A percentile compares a stretch with the other conserved stretches of the same genome.
Conservation (phyloP, 208 protist species). For the Crithidia bombi region DNA sequence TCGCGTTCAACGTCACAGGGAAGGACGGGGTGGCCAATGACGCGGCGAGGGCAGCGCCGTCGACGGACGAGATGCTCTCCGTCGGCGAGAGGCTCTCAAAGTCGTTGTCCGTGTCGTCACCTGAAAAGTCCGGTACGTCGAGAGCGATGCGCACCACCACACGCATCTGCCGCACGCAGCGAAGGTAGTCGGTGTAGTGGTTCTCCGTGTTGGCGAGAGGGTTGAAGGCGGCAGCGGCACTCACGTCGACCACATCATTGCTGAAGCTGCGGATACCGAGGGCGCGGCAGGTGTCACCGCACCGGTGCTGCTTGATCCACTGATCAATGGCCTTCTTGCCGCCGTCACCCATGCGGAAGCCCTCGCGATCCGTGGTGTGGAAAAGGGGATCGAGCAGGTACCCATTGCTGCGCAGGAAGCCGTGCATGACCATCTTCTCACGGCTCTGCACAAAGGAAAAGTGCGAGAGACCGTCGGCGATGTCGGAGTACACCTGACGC, state of each 20-base stretch:
- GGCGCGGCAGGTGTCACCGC: slow-evolving; percentile 55
- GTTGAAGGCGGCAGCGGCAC: slow-evolving; percentile 16
- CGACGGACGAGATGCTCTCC: not conserved
- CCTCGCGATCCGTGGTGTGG: slow-evolving; percentile 50
- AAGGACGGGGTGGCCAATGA: not conserved
- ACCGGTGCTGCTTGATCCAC: slow-evolving; percentile 55
- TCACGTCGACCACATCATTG: slow-evolving; percentile 10
- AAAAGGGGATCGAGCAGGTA: slow-evolving; percentile 72
- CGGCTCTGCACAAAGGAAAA: slow-evolving; percentile 49
- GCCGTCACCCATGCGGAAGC: slow-evolving; percentile 66
- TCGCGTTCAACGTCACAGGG: slow-evolving; percentile 25
- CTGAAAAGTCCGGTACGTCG: not conserved
- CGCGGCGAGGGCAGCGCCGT: not conserved
- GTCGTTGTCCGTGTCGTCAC: not conserved
- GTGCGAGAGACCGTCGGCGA: slow-evolving; percentile 81
- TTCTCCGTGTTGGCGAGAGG: slow-evolving; percentile 26
- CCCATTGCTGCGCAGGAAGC: slow-evolving; percentile 52
- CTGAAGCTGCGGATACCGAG: slow-evolving; percentile 24
- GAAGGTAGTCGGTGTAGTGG: slow-evolving; percentile 31
- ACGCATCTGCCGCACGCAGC: slow-evolving; percentile 26
- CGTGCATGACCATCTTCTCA: slow-evolving; percentile 44
- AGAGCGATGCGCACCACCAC: slow-evolving; percentile 22
- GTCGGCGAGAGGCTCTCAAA: slow-evolving; percentile 9
- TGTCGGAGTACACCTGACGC: slow-evolving; percentile 37
- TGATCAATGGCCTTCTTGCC: slow-evolving; percentile 48